Evolutionary conservation across 2,329 filamentous ascomycete species (phyloP), one percentile per base, ranked within the genome.

Genomic region (Rutstroemia sp.): DNA sequence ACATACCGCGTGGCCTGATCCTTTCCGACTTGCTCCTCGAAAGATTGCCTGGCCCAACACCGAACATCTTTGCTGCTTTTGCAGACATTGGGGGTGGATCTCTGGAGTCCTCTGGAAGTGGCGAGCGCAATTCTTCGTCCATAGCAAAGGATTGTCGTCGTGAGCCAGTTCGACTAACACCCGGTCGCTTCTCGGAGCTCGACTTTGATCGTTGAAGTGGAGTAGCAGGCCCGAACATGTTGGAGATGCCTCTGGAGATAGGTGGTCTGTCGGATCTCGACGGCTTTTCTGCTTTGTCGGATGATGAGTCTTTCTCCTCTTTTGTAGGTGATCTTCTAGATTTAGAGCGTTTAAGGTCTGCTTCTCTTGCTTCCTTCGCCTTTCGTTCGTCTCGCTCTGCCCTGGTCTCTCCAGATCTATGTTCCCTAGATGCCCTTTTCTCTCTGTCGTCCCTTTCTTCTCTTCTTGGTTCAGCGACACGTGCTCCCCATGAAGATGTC

Each of bases 61-160:
- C 91, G 82, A 94, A 82, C 52, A 92, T 72, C 71, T 85, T 91
- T 34, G 89, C 88, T 27, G 89, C 89, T 71, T 95, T 95, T 47
- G 83, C 79, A 7, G 85, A 79, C 67, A 89, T 79, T 51, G 82
- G 80, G 3, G 78, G 78, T 44, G 61, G 60, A n/a, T 47, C 60
- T 48, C 48, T 51, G 23, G 77, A 73, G 34, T 87, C 82, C 30
- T 91, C 89, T 2, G 86, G 83, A 8, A 88, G 87, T 3, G 89
- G 88, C 19, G 88, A 89, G 47, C 81, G 77, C 58, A 92, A 75
- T 12, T 19, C 36, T 27, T 75, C 71, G 40, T 79, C 76, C 59
- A 84, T 79, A 53, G 89, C 87, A 16, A 87, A 72, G 0, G 89
- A 87, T 60, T 84, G 78, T 39, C 86, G 84, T 56, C 87, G 81